phyloP scores from a whole-genome alignment of 2,329 filamentous ascomycete species.

The Talaromyces sp. region DNA sequence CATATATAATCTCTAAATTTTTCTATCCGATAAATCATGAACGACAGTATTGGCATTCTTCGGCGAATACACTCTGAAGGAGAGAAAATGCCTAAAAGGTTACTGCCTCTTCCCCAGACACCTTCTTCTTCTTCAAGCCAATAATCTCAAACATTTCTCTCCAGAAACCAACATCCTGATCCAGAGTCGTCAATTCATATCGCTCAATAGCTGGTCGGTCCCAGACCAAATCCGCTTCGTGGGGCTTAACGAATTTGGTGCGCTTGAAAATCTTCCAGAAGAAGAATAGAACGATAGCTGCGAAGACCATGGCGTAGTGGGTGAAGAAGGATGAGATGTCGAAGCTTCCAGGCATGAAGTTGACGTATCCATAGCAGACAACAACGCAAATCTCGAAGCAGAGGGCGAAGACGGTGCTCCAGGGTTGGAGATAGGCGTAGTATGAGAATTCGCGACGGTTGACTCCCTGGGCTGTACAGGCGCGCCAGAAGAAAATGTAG shows the following conservation, averaged over 20 bases:
- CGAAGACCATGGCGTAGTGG: constrained; percentile 70
- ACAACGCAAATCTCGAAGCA: constrained; percentile 19
- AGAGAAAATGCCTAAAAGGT: background rate
- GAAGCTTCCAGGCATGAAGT: constrained; percentile 63
- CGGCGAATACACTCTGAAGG: background rate
- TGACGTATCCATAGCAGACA: constrained; percentile 65
- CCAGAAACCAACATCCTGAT: constrained; percentile 18
- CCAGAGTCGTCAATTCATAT: constrained; percentile 23
- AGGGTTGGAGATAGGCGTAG: constrained; percentile 66
- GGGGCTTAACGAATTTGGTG: constrained; percentile 54
- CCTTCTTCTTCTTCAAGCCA: constrained; percentile 6
- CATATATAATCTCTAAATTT: background rate
- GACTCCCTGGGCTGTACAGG: constrained; percentile 59
- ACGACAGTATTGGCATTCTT: too few species aligned
- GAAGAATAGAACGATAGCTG: constrained; percentile 66
- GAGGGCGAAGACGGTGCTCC: constrained; percentile 23
- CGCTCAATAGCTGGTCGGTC: constrained; percentile 69
- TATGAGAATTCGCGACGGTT: constrained; percentile 58
- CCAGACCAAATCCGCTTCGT: constrained; percentile 68
- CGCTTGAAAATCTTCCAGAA: constrained; percentile 61
- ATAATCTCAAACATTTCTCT: constrained; percentile 11
- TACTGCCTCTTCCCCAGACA: background rate
- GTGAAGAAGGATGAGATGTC: constrained; percentile 73
- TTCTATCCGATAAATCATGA: background rate
- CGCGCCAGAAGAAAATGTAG: constrained; percentile 63